Evolutionary conservation across 805 yeast species (phyloP).

Genomic region (Metschnikowia lochheadii): DNA sequence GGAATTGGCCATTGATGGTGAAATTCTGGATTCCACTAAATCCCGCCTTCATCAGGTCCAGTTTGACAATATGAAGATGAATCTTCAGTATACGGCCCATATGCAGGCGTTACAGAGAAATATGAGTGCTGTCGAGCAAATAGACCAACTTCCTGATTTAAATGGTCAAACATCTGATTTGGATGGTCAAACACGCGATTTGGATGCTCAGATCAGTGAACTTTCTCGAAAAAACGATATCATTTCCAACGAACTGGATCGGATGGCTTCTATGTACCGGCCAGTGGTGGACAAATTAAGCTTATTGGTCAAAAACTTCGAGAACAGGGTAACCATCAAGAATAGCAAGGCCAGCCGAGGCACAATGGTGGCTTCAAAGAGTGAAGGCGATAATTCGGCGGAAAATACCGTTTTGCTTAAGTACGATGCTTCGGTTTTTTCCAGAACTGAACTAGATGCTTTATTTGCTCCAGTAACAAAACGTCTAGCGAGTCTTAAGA

Average conservation of each 20-base stretch:
- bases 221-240: conserved; percentile 16
- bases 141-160: conserved; percentile 18
- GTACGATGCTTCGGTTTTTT: conserved; percentile 14
- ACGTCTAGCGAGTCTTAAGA: conserved; percentile 13
- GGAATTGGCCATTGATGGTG: conserved; percentile 10
- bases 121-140: conserved; percentile 15
- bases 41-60: conserved; percentile 20
- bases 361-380: not conserved
- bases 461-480: conserved; percentile 20
- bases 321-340: conserved; percentile 14
- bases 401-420: conserved; percentile 3
- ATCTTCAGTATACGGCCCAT: conserved; percentile 25
- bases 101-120: conserved; percentile 20
- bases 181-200: conserved; percentile 18
- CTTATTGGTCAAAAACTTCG: conserved; percentile 22
- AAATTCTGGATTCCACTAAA: conserved; percentile 9
- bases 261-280: conserved; percentile 27
- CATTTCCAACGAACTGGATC: conserved; percentile 20
- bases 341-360: not conserved
- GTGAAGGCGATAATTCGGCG: conserved; percentile 3
- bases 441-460: conserved; percentile 18
- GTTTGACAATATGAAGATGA: conserved; percentile 28
- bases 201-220: conserved; percentile 20
- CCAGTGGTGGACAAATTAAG: conserved; percentile 36
- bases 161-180: conserved; percentile 21